Percentiles rank a stretch among this genome's conserved stretches.
phyloP scores from a whole-genome alignment of 495 filamentous ascomycete genomes.

The Aspergillus cavernicola region DNA sequence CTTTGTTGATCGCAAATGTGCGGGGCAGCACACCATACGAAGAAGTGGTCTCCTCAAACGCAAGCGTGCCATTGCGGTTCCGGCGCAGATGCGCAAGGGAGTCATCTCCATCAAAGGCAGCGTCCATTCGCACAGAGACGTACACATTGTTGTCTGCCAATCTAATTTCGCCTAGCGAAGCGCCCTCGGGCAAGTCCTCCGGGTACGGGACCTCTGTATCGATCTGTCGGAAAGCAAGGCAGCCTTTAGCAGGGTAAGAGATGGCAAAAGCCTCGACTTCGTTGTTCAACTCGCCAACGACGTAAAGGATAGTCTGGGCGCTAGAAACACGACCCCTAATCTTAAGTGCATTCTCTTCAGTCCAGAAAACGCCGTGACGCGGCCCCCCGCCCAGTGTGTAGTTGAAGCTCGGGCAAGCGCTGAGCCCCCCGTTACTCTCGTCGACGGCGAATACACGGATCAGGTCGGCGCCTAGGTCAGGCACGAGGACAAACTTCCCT shows the following conservation, averaged over 20 bases:
- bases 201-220: conserved; percentile 31
- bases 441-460: conserved; percentile 60
- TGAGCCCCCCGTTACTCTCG: conserved; percentile 28
- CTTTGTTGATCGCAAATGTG: conserved; percentile 62
- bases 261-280: conserved; percentile 56
- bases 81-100: conserved; percentile 34
- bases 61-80: conserved; percentile 43
- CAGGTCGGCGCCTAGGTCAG: conserved; percentile 71
- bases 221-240: conserved; percentile 37
- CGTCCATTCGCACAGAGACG: conserved; percentile 43
- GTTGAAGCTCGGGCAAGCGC: conserved; percentile 23
- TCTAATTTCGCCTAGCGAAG: conserved; percentile 37
- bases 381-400: conserved; percentile 57
- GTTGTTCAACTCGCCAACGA: conserved; percentile 60
- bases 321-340: not conserved
- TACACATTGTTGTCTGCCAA: conserved; percentile 27
- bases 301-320: conserved; percentile 51
- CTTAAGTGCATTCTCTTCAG: conserved; percentile 6
- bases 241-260: conserved; percentile 45
- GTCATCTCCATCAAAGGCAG: conserved; percentile 31
- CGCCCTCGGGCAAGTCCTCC: conserved; percentile 25
- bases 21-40: conserved; percentile 59
- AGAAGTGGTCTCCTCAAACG: conserved; percentile 46
- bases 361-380: conserved; percentile 62
- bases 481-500: conserved; percentile 57